These are phyloP conservation scores for Arbutus unedo DNA, from an alignment of 148 eudicot species.

Conservation along the genomic window DNA sequence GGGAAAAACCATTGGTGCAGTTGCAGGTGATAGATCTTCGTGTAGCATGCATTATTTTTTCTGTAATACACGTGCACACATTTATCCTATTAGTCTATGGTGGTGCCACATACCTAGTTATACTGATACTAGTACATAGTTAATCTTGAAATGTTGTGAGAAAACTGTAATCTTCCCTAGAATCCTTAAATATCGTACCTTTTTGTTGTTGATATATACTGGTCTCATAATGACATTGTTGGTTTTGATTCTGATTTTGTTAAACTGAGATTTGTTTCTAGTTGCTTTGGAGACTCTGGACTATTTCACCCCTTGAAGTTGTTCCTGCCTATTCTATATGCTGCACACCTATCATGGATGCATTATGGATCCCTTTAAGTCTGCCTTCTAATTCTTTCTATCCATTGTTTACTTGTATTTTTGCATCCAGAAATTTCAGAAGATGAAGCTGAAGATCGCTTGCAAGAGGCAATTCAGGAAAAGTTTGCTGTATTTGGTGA, in stretches of 20 bases:
- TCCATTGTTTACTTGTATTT: slow-evolving; percentile 8
- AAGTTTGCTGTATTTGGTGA: slow-evolving; percentile 87
- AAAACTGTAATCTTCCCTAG: background rate
- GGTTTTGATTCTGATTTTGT: background rate
- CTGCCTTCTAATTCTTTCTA: background rate
- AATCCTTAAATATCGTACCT: background rate
- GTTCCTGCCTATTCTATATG: background rate
- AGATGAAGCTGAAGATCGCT: slow-evolving; percentile 88
- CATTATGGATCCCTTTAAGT: background rate
- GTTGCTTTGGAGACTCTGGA: background rate
- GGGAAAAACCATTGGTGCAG: slow-evolving; percentile 84
- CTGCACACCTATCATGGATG: background rate
- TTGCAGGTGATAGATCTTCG: slow-evolving; percentile 53
- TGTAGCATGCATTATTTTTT: background rate
- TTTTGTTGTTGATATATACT: background rate
- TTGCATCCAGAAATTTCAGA: slow-evolving; percentile 79
- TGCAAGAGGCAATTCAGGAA: slow-evolving; percentile 96
- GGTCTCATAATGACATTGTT: background rate
- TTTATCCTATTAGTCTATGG: background rate
- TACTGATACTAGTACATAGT: background rate
- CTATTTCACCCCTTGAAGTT: background rate
- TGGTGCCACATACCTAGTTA: slow-evolving; percentile 1
- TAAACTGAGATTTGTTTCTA: background rate
- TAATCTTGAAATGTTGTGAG: background rate
- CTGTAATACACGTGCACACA: background rate